These are phyloP conservation scores for Monosporascus sp. DNA, from an alignment of 2,329 filamentous ascomycete genomes.

Conservation along the genomic window DNA sequence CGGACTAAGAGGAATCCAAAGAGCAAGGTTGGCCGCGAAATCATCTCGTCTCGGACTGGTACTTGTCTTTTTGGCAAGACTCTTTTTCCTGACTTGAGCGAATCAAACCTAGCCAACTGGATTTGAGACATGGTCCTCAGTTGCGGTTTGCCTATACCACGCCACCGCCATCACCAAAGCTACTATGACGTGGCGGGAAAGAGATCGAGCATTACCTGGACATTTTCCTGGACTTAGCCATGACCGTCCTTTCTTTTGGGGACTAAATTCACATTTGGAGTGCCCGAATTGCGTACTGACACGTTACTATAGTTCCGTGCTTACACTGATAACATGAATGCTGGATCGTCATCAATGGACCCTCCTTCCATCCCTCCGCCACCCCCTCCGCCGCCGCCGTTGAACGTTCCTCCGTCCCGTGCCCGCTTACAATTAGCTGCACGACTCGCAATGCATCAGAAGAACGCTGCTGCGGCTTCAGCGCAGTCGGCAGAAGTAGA, in stretches of 20 bases:
- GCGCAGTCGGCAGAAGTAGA: slow-evolving; percentile 34
- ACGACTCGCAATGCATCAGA: slow-evolving; percentile 69
- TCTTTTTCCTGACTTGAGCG: too few species aligned
- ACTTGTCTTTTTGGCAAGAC: too few species aligned
- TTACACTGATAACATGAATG: slow-evolving; percentile 51
- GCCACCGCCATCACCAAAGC: too few species aligned
- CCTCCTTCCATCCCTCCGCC: slow-evolving; percentile 56
- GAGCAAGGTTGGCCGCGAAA: too few species aligned
- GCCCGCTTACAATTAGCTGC: slow-evolving; percentile 88
- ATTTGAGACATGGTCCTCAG: too few species aligned
- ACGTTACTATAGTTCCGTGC: slow-evolving; percentile 45
- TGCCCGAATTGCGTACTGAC: neutral
- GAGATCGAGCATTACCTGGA: too few species aligned
- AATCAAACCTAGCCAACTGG: too few species aligned
- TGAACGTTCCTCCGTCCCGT: slow-evolving; percentile 81
- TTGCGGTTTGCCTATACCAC: too few species aligned
- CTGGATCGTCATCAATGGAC: slow-evolving; percentile 41
- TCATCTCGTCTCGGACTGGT: too few species aligned
- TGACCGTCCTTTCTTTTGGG: neutral
- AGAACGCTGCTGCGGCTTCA: slow-evolving; percentile 46
- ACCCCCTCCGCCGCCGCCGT: slow-evolving; percentile 65
- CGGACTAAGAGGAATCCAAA: too few species aligned
- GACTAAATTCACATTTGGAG: neutral
- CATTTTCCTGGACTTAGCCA: too few species aligned
- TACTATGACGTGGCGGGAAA: too few species aligned